Base-by-base conservation (phyloP, 1,284 basidiomycete species). In the Cutaneotrichosporon curvatum region DNA sequence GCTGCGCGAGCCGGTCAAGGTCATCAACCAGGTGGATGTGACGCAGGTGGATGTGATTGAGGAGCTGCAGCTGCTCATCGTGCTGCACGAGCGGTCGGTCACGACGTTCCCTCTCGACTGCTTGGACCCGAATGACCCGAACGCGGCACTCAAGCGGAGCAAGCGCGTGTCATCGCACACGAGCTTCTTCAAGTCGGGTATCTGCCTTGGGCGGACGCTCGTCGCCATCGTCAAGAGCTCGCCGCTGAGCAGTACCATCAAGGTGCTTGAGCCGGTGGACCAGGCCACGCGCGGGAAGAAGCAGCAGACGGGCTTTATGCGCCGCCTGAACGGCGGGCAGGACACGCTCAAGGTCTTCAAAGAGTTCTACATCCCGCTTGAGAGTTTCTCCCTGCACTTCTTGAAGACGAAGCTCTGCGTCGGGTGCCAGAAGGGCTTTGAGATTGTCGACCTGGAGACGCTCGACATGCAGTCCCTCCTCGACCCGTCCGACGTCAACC, bases 311-410 rank as follows among this genome's bases (percentile, higher is more conserved):
- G 72, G 75, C 4, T 94, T 97, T 74, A 83, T 85, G 72, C 94
- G 95, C 70, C 76, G 96, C 53, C 72, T 97, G 47, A 92, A 95
- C 63, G 69, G 66, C 15, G 87, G 87, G 16, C 94, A 97, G 65
- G 95, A 99, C 66, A 88, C 90, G 12, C 77, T 99, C 40, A 85
- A 87, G 67, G 78, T 88, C 28, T 97, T 95, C 79, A 89, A 90
- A 87, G 89, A 98, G 72, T 98, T 98, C 73, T 98, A 98, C 71
- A 96, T 98, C 50, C 94, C 95, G 0, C 89, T 95, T 15, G 92
- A 97, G 71, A 94, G 89, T 41, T 89, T 83, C 55, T 96, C 91
- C 9, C 87, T 98, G 40, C 91, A 97, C 73, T 97, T 96, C 75
- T 79, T 99, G 60, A 96, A 95, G 77, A 96, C 92, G 45, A 90